Evolutionary conservation across 352 stramenopile species (phyloP).

Genomic region (Phytophthora tentaculata): DNA sequence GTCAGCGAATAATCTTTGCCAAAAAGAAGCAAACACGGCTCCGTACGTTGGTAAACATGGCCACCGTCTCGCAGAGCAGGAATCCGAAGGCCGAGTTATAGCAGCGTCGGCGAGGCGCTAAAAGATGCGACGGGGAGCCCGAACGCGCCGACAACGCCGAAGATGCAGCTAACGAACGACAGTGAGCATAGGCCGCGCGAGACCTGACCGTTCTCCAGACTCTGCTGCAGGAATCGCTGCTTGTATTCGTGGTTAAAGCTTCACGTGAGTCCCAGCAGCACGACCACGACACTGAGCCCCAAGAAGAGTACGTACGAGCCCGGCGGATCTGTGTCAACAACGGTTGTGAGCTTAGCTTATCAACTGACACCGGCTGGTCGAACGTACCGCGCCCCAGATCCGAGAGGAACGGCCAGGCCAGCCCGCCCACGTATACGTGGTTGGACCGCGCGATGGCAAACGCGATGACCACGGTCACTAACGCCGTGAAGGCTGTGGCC

Average conservation of each 20-base stretch:
- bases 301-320: conserved; percentile 61
- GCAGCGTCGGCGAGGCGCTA: conserved; percentile 38
- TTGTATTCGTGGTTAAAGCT: conserved; percentile 71
- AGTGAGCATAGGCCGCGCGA: conserved; percentile 32
- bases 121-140: conserved; percentile 47
- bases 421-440: conserved; percentile 52
- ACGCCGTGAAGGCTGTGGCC: conserved; percentile 27
- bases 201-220: conserved; percentile 44
- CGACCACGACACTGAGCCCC: conserved; percentile 49
- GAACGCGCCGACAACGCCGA: conserved; percentile 47
- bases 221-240: conserved; percentile 45
- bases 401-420: conserved; percentile 65
- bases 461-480: conserved; percentile 38
- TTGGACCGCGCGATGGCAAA: conserved; percentile 43
- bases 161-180: conserved; percentile 47
- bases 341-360: not conserved
- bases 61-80: conserved; percentile 52
- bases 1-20: not conserved
- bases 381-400: conserved; percentile 59
- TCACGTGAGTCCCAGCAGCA: conserved; percentile 58
- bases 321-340: conserved; percentile 41
- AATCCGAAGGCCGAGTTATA: conserved; percentile 54
- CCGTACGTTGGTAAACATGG: conserved; percentile 67
- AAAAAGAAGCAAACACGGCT: not conserved
- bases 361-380: not conserved